Percentiles rank a stretch among this genome's conserved stretches.
These are phyloP conservation scores for Syzygium syzygioides DNA, from an alignment of 441 rosid genomes.

Conservation along the genomic window DNA sequence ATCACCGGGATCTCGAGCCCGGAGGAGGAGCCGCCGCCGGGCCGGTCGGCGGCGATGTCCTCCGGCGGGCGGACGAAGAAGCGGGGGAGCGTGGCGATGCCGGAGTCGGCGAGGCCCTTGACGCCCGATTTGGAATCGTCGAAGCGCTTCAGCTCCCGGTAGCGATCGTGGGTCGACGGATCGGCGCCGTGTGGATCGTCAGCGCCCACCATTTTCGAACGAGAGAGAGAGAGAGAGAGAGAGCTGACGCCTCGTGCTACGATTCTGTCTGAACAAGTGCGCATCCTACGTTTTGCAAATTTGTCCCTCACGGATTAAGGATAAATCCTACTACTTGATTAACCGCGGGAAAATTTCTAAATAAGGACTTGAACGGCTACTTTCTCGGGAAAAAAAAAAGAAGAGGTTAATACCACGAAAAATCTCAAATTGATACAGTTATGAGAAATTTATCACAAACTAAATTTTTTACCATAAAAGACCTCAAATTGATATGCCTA, in stretches of 20 bases:
- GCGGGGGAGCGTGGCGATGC: background rate
- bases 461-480: too few relatives aligned
- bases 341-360: too few relatives aligned
- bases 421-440: accelerated
- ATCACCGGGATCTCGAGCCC: background rate
- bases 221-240: background rate
- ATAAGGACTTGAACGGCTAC: too few relatives aligned
- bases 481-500: too few relatives aligned
- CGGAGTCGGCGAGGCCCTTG: background rate
- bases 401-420: too few relatives aligned
- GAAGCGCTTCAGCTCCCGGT: background rate
- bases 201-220: background rate
- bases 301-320: too few relatives aligned
- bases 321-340: too few relatives aligned
- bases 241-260: too few relatives aligned
- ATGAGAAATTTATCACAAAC: too few relatives aligned
- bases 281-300: too few relatives aligned
- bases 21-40: too few relatives aligned
- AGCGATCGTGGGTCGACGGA: background rate
- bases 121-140: background rate
- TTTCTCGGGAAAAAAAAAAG: too few relatives aligned
- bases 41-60: background rate
- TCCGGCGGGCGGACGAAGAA: background rate
- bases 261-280: background rate
- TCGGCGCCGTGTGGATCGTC: background rate